Evolutionary conservation across 2,329 filamentous ascomycete genomes (phyloP), one percentile per base, ranked within the genome.

Genomic region (Diaporthe aspalathi): DNA sequence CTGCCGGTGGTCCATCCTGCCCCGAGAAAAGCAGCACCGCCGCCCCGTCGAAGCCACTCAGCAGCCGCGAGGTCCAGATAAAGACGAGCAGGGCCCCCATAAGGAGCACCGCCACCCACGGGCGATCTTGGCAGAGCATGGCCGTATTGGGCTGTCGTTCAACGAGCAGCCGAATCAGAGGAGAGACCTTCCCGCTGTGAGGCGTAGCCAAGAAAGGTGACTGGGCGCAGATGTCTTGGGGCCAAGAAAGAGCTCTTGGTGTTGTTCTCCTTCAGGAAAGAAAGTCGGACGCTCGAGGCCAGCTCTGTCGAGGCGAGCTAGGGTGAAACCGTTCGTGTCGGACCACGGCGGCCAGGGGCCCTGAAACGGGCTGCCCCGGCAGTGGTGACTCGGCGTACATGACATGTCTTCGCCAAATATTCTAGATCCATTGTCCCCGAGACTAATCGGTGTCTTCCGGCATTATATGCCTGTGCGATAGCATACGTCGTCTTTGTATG

Each of bases 121-220:
- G 72, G 29, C 70, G 73, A 40, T 66, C 62, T 62, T 71, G 66
- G 68, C 43, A 68, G n/a, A 73, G 56, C 71, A 73, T 73, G 62
- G 47, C 54, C 12, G n/a, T 7, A 9, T n/a, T 12, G 47, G 47
- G 67, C 35, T 38, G 52, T 53, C 22, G 38, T 40, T 53, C 43
- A 52, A 67, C 49, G 45, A 53, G 32, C 52, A 54, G 50, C 32
- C 35, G 27, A 35, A 60, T 60, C 3, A 66, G 24, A 9, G 49
- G n/a, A 68, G 35, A 62, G 56, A 14, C 60, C 60, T 65, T 50
- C 5, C 60, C 60, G 43, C 60, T 49, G 60, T 49, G 20, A 24
- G 29, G n/a, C 14, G 16, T 12, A 12, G 60, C 60, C 60, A 65
- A 65, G 60, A 38, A 24, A 38, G n/a, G 45, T 65, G 60, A 38